Evolutionary conservation across 2,329 filamentous ascomycete genomes (phyloP), one percentile per base, ranked within the genome.

Genomic region (Sclerotinia subarctica): DNA sequence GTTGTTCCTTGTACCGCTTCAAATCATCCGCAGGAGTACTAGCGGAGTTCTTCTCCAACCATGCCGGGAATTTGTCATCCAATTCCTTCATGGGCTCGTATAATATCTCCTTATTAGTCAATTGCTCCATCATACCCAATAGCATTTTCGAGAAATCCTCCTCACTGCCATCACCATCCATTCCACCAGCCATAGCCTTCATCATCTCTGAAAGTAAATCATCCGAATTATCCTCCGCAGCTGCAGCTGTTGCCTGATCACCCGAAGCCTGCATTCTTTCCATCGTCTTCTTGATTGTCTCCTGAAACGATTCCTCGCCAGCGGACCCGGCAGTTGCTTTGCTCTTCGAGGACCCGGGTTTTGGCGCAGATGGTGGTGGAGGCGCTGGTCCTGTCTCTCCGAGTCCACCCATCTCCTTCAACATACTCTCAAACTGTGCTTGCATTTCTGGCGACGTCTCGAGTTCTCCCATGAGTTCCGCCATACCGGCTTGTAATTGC

Each of bases 11-110:
- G 78, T 96, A 98, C 69, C 93, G 83, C 76, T 88, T 86, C 77
- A 93, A 78, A 75, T 98, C 94, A 60, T 91, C 92, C 64, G 85
- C 79, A 2, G 88, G 80, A 64, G 88, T 88, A 32, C 82, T 87
- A 52, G 81, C 85, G 73, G 83, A 83, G 78, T 97, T 94, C 80
- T 91, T 90, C 74, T 86, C 85, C 78, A 99, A 84, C 94, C 95
- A 99, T 2, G 81, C 88, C 0, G 94, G 94, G 77, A 95, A 99
- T 79, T 97, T 98, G 65, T 92, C 90, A 78, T 96, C 82, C 59
- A 99, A 82, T 80, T 99, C 95, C 82, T 97, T 97, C 93, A 99
- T 97, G 2, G 95, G 95, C 81, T 99, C 94, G 78, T 98, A 98
- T 63, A 99, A 81, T 71, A 99, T 97, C 74, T 98, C 95, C 82